A percentile compares a stretch with the other conserved stretches of the same genome.
These are phyloP conservation scores for Fraxinus quadrangulata DNA, from an alignment of 257 asterid genomes.

Conservation along the genomic window DNA sequence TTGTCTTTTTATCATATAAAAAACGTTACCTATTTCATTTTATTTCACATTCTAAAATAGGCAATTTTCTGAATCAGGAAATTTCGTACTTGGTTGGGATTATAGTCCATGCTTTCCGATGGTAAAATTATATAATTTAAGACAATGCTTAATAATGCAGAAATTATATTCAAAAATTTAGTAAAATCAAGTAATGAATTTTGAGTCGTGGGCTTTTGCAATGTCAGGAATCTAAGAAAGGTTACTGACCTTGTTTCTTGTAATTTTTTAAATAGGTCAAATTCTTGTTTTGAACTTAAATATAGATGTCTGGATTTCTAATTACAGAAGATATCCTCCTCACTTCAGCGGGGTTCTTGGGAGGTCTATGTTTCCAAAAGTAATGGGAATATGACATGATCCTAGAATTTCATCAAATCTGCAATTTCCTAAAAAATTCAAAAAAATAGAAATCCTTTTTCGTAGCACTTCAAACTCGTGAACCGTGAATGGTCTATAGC, in stretches of 20 bases:
- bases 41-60: neutral
- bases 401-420: neutral
- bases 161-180: too few species aligned
- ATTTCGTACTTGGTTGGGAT: too few species aligned
- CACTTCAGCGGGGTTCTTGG: neutral
- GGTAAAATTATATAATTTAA: too few species aligned
- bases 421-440: neutral
- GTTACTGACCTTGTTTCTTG: neutral
- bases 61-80: neutral
- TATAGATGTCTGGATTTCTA: too few species aligned
- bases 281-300: too few species aligned
- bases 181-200: too few species aligned
- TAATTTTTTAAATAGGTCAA: neutral
- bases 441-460: neutral
- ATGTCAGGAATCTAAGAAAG: too few species aligned
- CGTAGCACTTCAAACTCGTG: too few species aligned
- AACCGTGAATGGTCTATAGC: too few species aligned
- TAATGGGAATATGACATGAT: neutral
- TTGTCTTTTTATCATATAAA: neutral
- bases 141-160: too few species aligned
- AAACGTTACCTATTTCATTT: neutral
- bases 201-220: neutral
- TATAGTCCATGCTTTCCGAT: neutral
- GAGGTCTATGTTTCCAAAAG: constrained; percentile 4
- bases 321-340: too few species aligned